Percentiles rank a stretch among this genome's conserved stretches.
These are phyloP conservation scores for Piper longum DNA, from an alignment of 164 flowering plant species.

Conservation along the genomic window DNA sequence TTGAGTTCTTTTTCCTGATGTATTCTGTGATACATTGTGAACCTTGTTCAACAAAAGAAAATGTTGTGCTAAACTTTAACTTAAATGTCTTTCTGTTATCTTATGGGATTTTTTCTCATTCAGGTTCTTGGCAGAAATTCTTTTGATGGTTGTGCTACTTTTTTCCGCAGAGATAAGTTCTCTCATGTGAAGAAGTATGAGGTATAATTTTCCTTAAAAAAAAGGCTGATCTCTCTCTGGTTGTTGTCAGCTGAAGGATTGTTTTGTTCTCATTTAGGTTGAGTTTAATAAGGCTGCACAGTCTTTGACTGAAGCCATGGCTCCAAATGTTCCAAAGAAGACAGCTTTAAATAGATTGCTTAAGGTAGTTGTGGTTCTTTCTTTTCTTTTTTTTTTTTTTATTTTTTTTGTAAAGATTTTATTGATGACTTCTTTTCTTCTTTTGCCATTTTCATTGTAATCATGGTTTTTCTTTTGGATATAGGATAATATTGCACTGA, in stretches of 20 bases:
- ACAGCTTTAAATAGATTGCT: slow-evolving; percentile 67
- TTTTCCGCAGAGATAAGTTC: slow-evolving; percentile 90
- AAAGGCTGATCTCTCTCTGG: neutral
- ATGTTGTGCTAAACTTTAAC: neutral
- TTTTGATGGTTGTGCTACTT: slow-evolving; percentile 96
- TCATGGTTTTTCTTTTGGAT: neutral
- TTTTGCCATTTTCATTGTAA: neutral
- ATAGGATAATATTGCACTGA: slow-evolving; percentile 93
- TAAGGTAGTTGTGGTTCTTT: slow-evolving; percentile 32
- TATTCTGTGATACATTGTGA: too few relatives aligned
- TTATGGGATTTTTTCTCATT: slow-evolving; percentile 3
- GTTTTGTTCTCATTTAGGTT: slow-evolving; percentile 41
- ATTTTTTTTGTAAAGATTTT: neutral
- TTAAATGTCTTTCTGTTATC: too few relatives aligned
- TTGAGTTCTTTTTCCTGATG: too few relatives aligned
- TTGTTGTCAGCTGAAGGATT: neutral
- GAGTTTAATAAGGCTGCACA: slow-evolving; percentile 99
- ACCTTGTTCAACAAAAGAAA: neutral
- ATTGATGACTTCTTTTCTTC: neutral
- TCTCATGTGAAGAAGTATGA: slow-evolving; percentile 94
- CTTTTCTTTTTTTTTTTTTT: too few relatives aligned
- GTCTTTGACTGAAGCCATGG: slow-evolving; percentile 76
- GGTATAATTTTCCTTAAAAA: slow-evolving; percentile 20
- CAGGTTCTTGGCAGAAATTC: slow-evolving; percentile 59
- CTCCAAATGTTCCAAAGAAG: slow-evolving; percentile 75